Evolutionary conservation across 23 red algal species (phyloP), one percentile per base, ranked within the genome.

Genomic region (Agarophyton chilense): DNA sequence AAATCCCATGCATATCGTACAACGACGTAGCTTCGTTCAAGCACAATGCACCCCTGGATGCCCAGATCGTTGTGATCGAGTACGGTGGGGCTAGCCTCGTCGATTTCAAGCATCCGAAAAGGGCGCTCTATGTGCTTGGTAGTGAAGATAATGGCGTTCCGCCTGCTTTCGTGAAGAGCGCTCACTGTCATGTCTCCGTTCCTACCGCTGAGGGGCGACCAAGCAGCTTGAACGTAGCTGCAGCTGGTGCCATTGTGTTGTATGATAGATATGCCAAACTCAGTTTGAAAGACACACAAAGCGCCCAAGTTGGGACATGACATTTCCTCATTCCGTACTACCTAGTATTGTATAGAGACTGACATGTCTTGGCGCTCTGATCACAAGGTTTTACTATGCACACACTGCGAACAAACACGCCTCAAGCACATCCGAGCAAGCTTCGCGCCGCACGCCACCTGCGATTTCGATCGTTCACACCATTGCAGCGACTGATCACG

Each of bases 61-160:
- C 92, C 16, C 28, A 85, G 61, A 39, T 85, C 41, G 85, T 94
- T 4, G 92, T 86, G 32, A 56, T 94, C 29, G 92, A 94, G 70
- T 81, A 88, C 44, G 92, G 92, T 3, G 92, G 92, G 0, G 42
- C 35, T 13, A 57, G 78, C 21, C 61, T 94, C 11, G 38, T 9
- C 13, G 17, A 52, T 9, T 94, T 94, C 70, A 4, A 39, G 18
- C 92, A 94, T 42, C 92, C 92, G 1, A 85, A 82, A 52, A 44
- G 92, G 5, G 92, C 84, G 35, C 38, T 94, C 0, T 94, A 94
- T 49, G 79, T 94, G 58, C 74, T 94, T 32, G 92, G 92, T 1
- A 55, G 65, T 9, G 92, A 94, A 67, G 82, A 77, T 41, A 56
- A 35, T 43, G 92, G 92, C 9, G 50, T 94, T 10, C 81, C 81